phyloP scores from a whole-genome alignment of 2,329 filamentous ascomycete species.

The Diaporthe sp. region DNA sequence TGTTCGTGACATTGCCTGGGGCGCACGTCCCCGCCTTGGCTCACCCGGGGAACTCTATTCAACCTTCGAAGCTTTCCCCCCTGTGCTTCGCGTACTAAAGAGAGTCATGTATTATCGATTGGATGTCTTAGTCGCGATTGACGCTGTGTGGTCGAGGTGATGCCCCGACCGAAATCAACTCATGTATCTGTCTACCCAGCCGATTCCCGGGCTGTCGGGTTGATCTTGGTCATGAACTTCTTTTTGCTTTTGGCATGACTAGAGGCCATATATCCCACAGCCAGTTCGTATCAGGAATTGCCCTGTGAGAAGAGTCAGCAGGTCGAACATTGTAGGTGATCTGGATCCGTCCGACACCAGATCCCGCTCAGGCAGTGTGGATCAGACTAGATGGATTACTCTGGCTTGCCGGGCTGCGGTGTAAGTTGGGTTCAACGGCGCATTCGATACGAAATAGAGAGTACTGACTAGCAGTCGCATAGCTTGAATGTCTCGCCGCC shows the following conservation, averaged over 20 bases:
- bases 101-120: neutral
- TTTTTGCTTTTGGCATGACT: constrained; percentile 2
- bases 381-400: neutral
- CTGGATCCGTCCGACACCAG: neutral
- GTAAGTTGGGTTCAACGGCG: neutral
- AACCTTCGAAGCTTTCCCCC: neutral
- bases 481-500: constrained; percentile 17
- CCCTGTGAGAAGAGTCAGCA: neutral
- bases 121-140: neutral
- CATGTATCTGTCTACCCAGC: neutral
- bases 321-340: too few species aligned
- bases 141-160: neutral
- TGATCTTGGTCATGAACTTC: neutral
- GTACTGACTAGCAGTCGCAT: neutral
- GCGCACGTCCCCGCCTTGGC: constrained; percentile 18
- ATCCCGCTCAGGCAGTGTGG: neutral
- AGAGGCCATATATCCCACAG: neutral
- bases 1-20: neutral
- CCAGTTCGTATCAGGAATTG: neutral
- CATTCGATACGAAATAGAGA: neutral
- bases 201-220: neutral
- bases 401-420: neutral
- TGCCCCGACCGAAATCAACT: neutral
- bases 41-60: neutral
- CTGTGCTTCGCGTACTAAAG: neutral